Base-by-base conservation (phyloP, 495 filamentous ascomycete genomes). In the Aspergillus mulundensis region DNA sequence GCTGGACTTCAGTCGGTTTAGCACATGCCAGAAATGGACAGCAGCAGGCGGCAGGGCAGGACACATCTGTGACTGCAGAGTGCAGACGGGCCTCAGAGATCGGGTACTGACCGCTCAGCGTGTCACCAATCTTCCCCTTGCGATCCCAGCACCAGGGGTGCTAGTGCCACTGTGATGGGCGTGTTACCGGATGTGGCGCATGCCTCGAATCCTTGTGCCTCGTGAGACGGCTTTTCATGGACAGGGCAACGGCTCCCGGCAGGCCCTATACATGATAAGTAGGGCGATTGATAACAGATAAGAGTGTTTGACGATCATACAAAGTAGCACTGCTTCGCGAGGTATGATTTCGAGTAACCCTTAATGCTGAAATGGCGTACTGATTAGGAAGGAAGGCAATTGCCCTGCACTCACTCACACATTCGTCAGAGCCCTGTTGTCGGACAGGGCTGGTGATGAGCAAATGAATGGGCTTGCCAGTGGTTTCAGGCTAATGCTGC, bases 201-300 rank as follows among this genome's bases (percentile, higher is more conserved):
- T 44, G 45, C 52, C 28, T 54, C 32, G 52, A 47, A 34, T 12
- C 43, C 24, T 45, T 32, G 50, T 12, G 19, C 20, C 38, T 36
- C 34, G 38, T 53, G 50, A 30, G n/a, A 43, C 23, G 14, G 7
- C 7, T 52, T 41, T 52, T 34, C 34, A 39, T 19, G 36, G 45
- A 44, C 47, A 40, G 40, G 38, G 14, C 54, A 50, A 36, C 36
- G 43, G 53, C 39, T 48, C 8, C 40, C 19, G 38, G 23, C 24
- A 50, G 38, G 32, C 19, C 20, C 34, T 50, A 28, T 39, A 50
- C 19, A 2, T 28, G 21, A 23, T 5, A 23, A n/a, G 5, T 23
- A 21, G 32, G 11, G 48, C 32, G 39, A 53, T 43, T 53, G 50
- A 53, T 53, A 53, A 43, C 21, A 53, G 50, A 53, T 53, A 53